These are phyloP conservation scores for Areca catechu DNA, from an alignment of 176 grass and related monocot genomes.

Conservation along the genomic window DNA sequence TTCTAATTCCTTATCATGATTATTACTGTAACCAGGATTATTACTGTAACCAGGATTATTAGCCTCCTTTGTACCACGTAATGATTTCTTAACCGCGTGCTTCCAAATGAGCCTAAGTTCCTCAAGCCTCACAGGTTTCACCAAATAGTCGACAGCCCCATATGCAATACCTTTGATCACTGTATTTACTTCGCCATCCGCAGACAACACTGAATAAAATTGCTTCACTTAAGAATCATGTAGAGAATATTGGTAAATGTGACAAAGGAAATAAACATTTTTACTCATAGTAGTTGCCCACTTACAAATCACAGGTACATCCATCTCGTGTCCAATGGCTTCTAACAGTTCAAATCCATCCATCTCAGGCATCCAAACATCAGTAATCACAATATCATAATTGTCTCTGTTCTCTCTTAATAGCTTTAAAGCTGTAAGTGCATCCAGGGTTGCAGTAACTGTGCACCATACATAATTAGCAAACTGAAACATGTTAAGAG, in stretches of 20 bases:
- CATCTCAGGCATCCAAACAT: conserved; percentile 7
- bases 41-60: neutral
- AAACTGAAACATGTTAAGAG: no score
- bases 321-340: conserved; percentile 4
- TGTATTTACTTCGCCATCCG: neutral
- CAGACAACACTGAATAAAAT: conserved; percentile 5
- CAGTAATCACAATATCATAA: conserved; percentile 13
- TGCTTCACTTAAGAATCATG: no score
- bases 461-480: no score
- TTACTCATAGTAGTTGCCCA: neutral
- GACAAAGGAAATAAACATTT: no score
- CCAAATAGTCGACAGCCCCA: conserved; percentile 13
- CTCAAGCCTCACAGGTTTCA: conserved; percentile 10
- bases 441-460: no score
- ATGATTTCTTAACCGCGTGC: conserved; percentile 4
- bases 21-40: neutral
- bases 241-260: no score
- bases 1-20: neutral
- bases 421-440: neutral
- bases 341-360: conserved; percentile 4
- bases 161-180: conserved; percentile 3
- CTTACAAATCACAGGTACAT: conserved; percentile 13
- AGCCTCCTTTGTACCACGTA: neutral
- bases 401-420: conserved; percentile 12
- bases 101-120: conserved; percentile 14